phyloP scores from a whole-genome alignment of 805 yeast genomes.

The Teunomyces gatunensis region DNA sequence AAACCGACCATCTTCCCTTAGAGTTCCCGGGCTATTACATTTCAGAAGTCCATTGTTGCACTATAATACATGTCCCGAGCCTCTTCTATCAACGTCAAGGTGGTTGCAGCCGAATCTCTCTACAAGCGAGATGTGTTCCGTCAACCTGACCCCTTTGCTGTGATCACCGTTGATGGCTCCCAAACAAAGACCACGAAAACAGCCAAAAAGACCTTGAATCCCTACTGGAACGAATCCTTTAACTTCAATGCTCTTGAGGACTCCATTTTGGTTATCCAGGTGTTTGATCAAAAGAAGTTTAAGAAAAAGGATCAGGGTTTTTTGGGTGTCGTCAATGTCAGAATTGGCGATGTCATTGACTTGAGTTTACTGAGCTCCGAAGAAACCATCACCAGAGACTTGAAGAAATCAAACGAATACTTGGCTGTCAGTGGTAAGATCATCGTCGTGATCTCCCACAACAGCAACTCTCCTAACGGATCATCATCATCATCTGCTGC shows the following conservation, averaged over 20 bases:
- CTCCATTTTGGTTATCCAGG: conserved; percentile 86
- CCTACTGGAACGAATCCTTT: conserved; percentile 96
- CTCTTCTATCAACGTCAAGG: conserved; percentile 54
- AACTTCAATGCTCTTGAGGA: conserved; percentile 74
- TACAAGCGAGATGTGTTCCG: conserved; percentile 94
- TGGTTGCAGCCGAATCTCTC: conserved; percentile 94
- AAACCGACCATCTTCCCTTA: neutral
- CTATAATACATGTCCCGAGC: neutral
- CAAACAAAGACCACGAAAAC: conserved; percentile 95
- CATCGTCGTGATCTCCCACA: conserved; percentile 68
- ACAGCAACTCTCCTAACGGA: conserved; percentile 10
- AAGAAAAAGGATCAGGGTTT: conserved; percentile 98
- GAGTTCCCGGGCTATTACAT: neutral
- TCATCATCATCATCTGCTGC: conserved; percentile 2
- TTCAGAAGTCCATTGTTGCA: neutral
- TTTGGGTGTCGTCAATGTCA: conserved; percentile 89
- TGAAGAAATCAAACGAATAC: conserved; percentile 88
- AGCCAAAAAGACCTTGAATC: conserved; percentile 89
- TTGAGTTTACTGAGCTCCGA: conserved; percentile 49
- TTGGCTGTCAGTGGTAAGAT: conserved; percentile 91
- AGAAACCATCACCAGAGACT: conserved; percentile 89
- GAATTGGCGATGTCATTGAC: conserved; percentile 86
- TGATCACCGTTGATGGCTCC: conserved; percentile 93
- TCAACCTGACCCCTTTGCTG: conserved; percentile 98
- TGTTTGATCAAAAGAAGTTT: conserved; percentile 95